Conservation (phyloP, 2,329 filamentous ascomycete genomes). For the Fusarium sp. region DNA sequence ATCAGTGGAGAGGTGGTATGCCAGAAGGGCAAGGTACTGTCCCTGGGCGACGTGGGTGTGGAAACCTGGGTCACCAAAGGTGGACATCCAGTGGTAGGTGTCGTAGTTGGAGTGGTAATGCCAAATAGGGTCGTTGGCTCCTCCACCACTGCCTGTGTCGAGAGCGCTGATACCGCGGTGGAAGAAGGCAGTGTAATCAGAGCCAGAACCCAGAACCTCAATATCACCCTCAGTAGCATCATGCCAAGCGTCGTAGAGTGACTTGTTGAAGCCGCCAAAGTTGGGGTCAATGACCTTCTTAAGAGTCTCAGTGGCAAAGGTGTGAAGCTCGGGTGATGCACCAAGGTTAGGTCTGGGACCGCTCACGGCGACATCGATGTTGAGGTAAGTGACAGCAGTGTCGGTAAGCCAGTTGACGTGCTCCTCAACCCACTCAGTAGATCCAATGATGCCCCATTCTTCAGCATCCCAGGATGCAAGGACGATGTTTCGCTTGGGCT, state of each 20-base stretch:
- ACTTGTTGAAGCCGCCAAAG: slow-evolving; percentile 64
- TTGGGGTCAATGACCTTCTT: slow-evolving; percentile 70
- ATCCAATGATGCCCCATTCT: slow-evolving; percentile 85
- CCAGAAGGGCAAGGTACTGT: slow-evolving; percentile 59
- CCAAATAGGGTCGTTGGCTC: slow-evolving; percentile 68
- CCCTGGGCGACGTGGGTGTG: slow-evolving; percentile 71
- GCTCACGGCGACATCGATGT: slow-evolving; percentile 77
- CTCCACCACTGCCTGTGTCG: slow-evolving; percentile 67
- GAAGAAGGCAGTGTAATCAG: slow-evolving; percentile 76
- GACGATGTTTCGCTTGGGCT: slow-evolving; percentile 78
- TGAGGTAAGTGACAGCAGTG: slow-evolving; percentile 81
- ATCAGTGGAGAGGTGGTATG: slow-evolving; percentile 55
- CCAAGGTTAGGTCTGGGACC: slow-evolving; percentile 70
- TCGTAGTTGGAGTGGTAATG: slow-evolving; percentile 91
- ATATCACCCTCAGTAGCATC: slow-evolving; percentile 55
- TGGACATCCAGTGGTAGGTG: slow-evolving; percentile 86
- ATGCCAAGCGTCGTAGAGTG: slow-evolving; percentile 58
- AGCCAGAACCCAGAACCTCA: slow-evolving; percentile 72
- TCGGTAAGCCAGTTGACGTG: slow-evolving; percentile 80
- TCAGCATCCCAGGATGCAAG: slow-evolving; percentile 80
- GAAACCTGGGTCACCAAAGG: slow-evolving; percentile 76
- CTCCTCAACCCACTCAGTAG: slow-evolving; percentile 90
- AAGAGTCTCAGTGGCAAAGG: slow-evolving; percentile 72
- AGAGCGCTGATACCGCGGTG: slow-evolving; percentile 64
- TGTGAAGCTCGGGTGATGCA: slow-evolving; percentile 76